phyloP scores from a whole-genome alignment of 345 rosid species.

The Laguncularia racemosa region DNA sequence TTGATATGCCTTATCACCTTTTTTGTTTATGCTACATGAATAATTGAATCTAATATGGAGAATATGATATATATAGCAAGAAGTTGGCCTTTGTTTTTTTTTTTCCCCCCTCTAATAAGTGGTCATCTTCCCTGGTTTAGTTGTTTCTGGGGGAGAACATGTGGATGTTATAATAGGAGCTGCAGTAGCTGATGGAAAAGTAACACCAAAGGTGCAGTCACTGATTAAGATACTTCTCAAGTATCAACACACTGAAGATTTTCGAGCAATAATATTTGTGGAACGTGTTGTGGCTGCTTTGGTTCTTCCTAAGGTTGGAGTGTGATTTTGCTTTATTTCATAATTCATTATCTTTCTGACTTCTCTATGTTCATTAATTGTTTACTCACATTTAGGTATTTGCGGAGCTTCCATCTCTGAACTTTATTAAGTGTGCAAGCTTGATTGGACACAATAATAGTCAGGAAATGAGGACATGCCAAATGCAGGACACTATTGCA shows the following conservation, averaged over 20 bases:
- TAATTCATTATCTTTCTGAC: not conserved
- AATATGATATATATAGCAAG: not conserved
- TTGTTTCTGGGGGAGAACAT: constrained; percentile 96
- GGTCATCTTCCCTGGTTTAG: constrained; percentile 29
- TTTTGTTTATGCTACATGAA: too few species aligned
- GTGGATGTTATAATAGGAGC: constrained; percentile 93
- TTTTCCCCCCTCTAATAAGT: constrained; percentile 4
- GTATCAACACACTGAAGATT: constrained; percentile 87
- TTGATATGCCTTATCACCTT: too few species aligned
- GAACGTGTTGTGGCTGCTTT: constrained; percentile 97
- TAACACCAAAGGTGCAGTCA: constrained; percentile 96
- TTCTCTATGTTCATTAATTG: constrained; percentile 3
- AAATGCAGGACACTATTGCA: constrained; percentile 92
- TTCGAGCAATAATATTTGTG: constrained; percentile 97
- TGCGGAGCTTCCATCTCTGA: constrained; percentile 85
- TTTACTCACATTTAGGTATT: constrained; percentile 53
- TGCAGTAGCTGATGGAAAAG: constrained; percentile 99
- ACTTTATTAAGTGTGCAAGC: constrained; percentile 82
- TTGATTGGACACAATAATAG: constrained; percentile 96
- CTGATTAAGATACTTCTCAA: constrained; percentile 73
- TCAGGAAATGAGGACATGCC: constrained; percentile 90
- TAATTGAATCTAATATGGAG: too few species aligned
- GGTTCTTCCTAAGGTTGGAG: constrained; percentile 92
- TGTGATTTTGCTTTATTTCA: not conserved
- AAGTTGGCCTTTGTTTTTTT: not conserved